phyloP scores from a whole-genome alignment of 345 rosid genomes.

The Rhizophora apiculata region DNA sequence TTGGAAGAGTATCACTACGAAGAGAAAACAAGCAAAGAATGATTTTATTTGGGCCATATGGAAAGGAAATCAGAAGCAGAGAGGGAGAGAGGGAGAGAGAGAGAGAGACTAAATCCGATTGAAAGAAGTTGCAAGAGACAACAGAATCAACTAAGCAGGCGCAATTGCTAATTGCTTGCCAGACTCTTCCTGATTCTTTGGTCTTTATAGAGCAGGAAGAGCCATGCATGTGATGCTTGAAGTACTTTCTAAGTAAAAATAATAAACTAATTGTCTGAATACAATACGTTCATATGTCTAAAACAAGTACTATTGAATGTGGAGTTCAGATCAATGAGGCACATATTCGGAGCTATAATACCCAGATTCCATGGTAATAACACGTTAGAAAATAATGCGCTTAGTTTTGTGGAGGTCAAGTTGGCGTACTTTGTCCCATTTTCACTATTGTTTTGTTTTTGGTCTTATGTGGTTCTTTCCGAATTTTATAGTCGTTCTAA shows the following conservation, averaged over 20 bases:
- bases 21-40: constrained; percentile 21
- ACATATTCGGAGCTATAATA: too few species aligned
- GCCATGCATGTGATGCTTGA: neutral
- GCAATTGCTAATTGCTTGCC: neutral
- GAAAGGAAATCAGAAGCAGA: neutral
- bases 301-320: too few species aligned
- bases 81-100: neutral
- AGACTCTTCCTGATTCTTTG: neutral
- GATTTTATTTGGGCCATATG: constrained; percentile 43
- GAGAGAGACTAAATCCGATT: neutral
- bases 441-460: too few species aligned
- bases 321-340: too few species aligned
- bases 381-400: too few species aligned
- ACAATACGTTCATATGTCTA: too few species aligned
- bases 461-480: too few species aligned
- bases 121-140: neutral
- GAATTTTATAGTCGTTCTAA: too few species aligned
- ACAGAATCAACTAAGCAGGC: neutral
- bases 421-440: too few species aligned
- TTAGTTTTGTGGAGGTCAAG: too few species aligned
- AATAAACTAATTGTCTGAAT: too few species aligned
- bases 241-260: neutral
- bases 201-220: neutral
- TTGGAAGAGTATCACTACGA: constrained; percentile 28
- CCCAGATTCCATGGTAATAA: too few species aligned